Evolutionary conservation across 2,329 filamentous ascomycete species (phyloP), one percentile per base, ranked within the genome.

Genomic region (Claviceps sp.): DNA sequence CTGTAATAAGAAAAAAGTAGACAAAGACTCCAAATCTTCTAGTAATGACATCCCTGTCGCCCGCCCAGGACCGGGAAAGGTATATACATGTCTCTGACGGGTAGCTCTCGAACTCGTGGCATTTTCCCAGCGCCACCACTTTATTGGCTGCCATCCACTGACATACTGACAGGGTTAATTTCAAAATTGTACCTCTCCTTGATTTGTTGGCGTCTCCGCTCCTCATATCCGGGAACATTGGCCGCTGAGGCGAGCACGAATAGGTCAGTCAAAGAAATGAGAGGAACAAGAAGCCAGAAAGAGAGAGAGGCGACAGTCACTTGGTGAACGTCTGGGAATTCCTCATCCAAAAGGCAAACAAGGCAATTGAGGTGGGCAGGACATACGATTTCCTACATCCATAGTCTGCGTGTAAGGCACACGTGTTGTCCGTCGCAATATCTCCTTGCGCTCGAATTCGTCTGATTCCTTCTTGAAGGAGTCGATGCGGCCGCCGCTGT

Each of bases 111-210:
- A 34, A 11, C 38, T 49, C 19, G 19, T 11, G 19, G 41, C 46
- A 37, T 38, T 17, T 45, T 5, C 8, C 38, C 22, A 6, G 39
- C 42, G 13, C 19, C n/a, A 40, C 37, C 39, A 40, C 41, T 58
- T 64, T 63, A 70, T 62, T 65, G 63, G 62, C 68, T 70, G 54
- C 67, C 68, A 51, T 79, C 71, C 57, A 69, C 66, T 47, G 69
- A 71, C 44, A 76, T 73, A 53, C 69, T 77, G 58, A 84, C 79
- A 52, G 82, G 78, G 63, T 84, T 80, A 63, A 95, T 82, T 58
- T 95, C 89, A 63, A 94, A 80, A 54, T 89, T 89, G 64, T 95
- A 95, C 68, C 83, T 87, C 70, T 89, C 84, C 78, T 87, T 84
- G 68, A 96, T 77, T 61, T 87, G 79, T 72, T 89, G 76, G 59